Evolutionary conservation across 495 filamentous ascomycete genomes (phyloP).

Genomic region (Zalerion maritima): DNA sequence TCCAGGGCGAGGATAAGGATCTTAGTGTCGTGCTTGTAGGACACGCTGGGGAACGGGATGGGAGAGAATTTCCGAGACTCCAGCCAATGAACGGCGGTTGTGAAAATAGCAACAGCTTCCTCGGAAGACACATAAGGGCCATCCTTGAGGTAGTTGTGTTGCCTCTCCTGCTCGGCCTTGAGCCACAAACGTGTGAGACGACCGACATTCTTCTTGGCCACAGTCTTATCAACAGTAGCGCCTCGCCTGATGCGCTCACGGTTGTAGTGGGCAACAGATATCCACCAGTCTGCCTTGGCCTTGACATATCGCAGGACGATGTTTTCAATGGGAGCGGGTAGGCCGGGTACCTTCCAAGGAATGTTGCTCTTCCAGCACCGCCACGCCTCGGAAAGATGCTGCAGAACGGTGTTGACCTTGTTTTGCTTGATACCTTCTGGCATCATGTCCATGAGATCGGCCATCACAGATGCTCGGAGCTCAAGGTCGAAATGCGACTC

Average conservation of each 20-base stretch:
- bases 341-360: constrained; percentile 94
- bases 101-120: constrained; percentile 97
- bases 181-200: constrained; percentile 91
- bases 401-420: constrained; percentile 95
- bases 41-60: constrained; percentile 97
- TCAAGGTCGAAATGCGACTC: constrained; percentile 99
- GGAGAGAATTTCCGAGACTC: constrained; percentile 97
- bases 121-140: constrained; percentile 97
- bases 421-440: constrained; percentile 98
- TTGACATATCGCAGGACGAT: constrained; percentile 98
- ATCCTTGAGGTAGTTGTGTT: constrained; percentile 99
- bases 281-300: constrained; percentile 99
- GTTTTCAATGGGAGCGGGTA: constrained; percentile 95
- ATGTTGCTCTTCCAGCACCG: constrained; percentile 99
- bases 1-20: constrained; percentile 95
- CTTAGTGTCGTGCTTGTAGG: constrained; percentile 99
- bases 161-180: constrained; percentile 95
- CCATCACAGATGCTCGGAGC: constrained; percentile 95
- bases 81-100: constrained; percentile 97
- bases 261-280: constrained; percentile 97
- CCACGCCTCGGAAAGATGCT: constrained; percentile 97
- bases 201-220: constrained; percentile 98
- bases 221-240: constrained; percentile 96
- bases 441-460: constrained; percentile 99
- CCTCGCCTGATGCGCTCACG: constrained; percentile 90